Conservation (phyloP, 108 stramenopile genomes). For the Discostella stelligeroides region DNA sequence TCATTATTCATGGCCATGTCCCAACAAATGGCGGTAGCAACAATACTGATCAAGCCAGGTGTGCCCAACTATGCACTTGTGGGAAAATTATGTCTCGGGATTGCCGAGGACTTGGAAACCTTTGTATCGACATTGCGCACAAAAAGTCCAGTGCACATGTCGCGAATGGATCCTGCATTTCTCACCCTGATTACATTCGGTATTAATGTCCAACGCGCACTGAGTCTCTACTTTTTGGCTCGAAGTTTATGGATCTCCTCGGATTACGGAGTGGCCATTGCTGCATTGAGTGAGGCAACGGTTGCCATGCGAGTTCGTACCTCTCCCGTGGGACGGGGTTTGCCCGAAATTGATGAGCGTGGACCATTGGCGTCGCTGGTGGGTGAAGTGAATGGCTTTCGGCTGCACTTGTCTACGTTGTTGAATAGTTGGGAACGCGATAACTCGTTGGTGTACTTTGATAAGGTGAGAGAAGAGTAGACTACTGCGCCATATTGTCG, state of each 20-base stretch:
- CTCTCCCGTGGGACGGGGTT: constrained; percentile 30
- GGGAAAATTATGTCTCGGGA: constrained; percentile 77
- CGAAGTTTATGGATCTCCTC: constrained; percentile 66
- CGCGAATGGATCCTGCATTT: constrained; percentile 72
- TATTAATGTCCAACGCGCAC: constrained; percentile 67
- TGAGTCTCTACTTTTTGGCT: constrained; percentile 78
- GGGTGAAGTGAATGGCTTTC: constrained; percentile 70
- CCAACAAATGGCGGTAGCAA: constrained; percentile 92
- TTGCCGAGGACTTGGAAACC: constrained; percentile 69
- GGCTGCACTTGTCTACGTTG: constrained; percentile 64
- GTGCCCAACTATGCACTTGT: constrained; percentile 81
- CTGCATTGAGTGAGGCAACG: constrained; percentile 76
- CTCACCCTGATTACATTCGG: constrained; percentile 82
- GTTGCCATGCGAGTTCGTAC: constrained; percentile 53
- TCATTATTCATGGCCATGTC: constrained; percentile 77
- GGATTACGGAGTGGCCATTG: constrained; percentile 85
- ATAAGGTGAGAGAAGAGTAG: constrained; percentile 49
- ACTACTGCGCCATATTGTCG: too few relatives aligned
- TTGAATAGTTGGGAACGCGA: constrained; percentile 81
- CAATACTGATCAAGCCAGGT: constrained; percentile 80
- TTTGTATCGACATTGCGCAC: constrained; percentile 69
- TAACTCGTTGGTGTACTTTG: constrained; percentile 82
- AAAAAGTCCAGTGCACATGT: constrained; percentile 65
- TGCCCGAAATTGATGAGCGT: constrained; percentile 75
- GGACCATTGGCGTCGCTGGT: constrained; percentile 58